Evolutionary conservation across 2,329 filamentous ascomycete genomes (phyloP), one percentile per base, ranked within the genome.

Genomic region (Penicillium sp.): DNA sequence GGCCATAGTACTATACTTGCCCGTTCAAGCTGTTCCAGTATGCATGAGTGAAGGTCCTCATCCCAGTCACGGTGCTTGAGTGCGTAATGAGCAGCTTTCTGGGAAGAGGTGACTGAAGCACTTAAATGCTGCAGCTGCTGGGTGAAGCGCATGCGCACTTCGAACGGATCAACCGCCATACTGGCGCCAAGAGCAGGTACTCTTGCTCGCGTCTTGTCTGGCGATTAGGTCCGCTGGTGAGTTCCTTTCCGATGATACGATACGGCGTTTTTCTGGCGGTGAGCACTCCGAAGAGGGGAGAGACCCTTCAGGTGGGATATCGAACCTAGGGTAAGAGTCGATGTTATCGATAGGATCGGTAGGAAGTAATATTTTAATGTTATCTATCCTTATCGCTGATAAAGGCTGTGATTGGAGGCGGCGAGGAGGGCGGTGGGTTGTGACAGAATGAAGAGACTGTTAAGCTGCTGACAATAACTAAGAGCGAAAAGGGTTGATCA

Each of bases 71-170:
- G 88, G 80, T 97, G 91, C 78, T 93, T 96, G 64, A 99, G 84
- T 14, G 95, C 95, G 87, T 96, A 99, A 75, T 93, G 89, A 30
- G 95, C 94, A 3, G 93, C 92, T 80, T 97, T 97, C 72, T 94
- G 91, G 1, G 93, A 90, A 14, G 93, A 94, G 14, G 89, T 90
- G 59, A 95, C 89, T 5, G 91, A 94, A 13, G 95, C 95, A 75
- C 93, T 96, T 63, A 99, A 87, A 75, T 95, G 91, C 68, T 96
- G 89, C 26, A 99, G 86, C 75, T 95, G 91, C 55, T 85, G 85
- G 56, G 92, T 97, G 83, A 99, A 99, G 79, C 93, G 93, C 86
- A 99, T 93, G 74, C 95, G 93, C 70, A 98, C 94, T 82, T 98
- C 95, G 78, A 99, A 99, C 6, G 96, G 95, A 79, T 99, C 93